Conservation (phyloP, 2,329 filamentous ascomycete species). For the Alternaria longipes region DNA sequence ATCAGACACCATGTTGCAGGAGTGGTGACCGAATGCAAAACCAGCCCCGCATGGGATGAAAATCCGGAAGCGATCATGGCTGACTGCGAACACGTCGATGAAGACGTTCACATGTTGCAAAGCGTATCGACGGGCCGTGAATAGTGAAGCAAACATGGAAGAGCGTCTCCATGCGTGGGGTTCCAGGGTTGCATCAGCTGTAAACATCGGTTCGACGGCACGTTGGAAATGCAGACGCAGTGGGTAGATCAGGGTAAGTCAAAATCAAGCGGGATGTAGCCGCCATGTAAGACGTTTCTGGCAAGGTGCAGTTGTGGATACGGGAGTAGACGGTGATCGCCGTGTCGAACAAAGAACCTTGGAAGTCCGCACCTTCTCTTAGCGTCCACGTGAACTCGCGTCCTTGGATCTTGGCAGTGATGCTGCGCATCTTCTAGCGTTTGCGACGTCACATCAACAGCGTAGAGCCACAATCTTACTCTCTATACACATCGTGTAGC, state of each 20-base stretch:
- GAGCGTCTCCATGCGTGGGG: conserved; percentile 6
- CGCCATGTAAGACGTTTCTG: conserved; percentile 4
- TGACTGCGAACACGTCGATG: not conserved
- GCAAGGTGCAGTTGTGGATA: conserved; percentile 18
- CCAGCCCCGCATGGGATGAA: not conserved
- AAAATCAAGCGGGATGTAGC: conserved; percentile 2
- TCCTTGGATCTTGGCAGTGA: not conserved
- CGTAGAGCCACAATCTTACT: not conserved
- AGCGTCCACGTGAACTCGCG: conserved; percentile 16
- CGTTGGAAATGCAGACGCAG: conserved; percentile 12
- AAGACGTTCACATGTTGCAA: not conserved
- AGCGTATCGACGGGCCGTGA: conserved; percentile 7
- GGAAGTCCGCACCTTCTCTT: not conserved
- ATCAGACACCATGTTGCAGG: not conserved
- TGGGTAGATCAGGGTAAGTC: not conserved
- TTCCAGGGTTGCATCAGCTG: conserved; percentile 9
- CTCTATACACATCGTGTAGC: not conserved
- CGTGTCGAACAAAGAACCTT: conserved; percentile 1
- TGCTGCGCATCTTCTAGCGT: not conserved
- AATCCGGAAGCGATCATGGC: not conserved
- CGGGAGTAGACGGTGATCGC: not conserved
- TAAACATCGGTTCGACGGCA: conserved; percentile 23
- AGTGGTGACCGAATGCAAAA: not conserved
- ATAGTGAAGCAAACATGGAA: conserved; percentile 11
- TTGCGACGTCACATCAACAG: conserved; percentile 2